Percentiles rank a stretch among this genome's conserved stretches.
Evolutionary conservation across 306 rosid species (phyloP).

Genomic region (Trichosanthes cucumerina): DNA sequence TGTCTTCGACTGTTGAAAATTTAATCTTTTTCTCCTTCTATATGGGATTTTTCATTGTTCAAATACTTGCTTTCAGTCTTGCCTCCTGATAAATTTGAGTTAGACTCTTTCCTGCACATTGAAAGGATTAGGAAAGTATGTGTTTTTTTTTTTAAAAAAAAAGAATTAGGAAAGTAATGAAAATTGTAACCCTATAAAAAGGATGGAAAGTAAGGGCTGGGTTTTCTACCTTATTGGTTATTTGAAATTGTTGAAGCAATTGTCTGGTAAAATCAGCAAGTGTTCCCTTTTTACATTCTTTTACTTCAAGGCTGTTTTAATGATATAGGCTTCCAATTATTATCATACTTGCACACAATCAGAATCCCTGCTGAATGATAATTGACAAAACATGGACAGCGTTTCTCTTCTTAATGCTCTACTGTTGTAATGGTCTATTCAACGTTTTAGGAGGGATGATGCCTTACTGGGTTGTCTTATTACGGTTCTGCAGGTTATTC

Average conservation of each 20-base stretch:
- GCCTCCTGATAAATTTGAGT: background rate
- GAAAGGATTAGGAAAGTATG: background rate
- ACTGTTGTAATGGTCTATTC: background rate
- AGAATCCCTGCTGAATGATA: background rate
- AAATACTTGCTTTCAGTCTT: background rate
- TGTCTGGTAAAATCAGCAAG: background rate
- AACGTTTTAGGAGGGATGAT: background rate
- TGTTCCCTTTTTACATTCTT: background rate
- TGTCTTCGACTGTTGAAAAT: background rate
- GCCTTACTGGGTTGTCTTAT: constrained; percentile 10
- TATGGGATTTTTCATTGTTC: no score
- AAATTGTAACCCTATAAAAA: background rate
- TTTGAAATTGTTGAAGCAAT: background rate
- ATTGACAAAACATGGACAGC: background rate
- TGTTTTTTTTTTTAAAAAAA: no score
- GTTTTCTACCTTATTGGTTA: background rate
- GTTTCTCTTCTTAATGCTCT: background rate
- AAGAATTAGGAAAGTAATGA: background rate
- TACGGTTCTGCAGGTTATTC: constrained; percentile 63
- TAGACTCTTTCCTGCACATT: background rate
- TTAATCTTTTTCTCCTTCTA: no score
- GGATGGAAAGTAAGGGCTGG: background rate
- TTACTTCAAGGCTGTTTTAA: background rate
- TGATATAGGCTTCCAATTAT: background rate
- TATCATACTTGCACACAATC: background rate